A percentile compares a stretch with the other conserved stretches of the same genome.
phyloP scores from a whole-genome alignment of 2,329 filamentous ascomycete genomes.

The Aspergillus viridinutans region DNA sequence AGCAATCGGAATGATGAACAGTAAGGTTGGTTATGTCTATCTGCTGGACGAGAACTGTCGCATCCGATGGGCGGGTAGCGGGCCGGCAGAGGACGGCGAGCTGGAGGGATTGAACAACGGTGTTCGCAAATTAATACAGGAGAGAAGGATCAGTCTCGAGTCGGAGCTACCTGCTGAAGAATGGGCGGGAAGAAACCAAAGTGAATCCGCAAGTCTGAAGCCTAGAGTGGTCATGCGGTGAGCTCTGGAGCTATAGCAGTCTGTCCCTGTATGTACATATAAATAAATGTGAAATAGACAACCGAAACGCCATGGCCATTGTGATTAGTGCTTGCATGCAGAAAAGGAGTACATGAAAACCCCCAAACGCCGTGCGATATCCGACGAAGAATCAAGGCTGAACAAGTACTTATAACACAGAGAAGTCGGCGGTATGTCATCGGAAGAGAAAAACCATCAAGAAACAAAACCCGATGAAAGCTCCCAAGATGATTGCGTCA shows the following conservation, averaged over 20 bases:
- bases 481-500: slow-evolving; percentile 88
- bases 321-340: neutral
- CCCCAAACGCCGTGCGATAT: neutral
- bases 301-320: neutral
- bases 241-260: neutral
- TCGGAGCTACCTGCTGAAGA: slow-evolving; percentile 18
- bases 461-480: slow-evolving; percentile 89
- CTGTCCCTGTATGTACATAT: slow-evolving; percentile 12
- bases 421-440: slow-evolving; percentile 37
- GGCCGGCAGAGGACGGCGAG: slow-evolving; percentile 39
- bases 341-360: neutral
- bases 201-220: slow-evolving; percentile 8
- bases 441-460: slow-evolving; percentile 77
- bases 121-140: slow-evolving; percentile 39
- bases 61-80: slow-evolving; percentile 90
- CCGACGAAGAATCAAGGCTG: slow-evolving; percentile 5
- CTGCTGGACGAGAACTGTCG: slow-evolving; percentile 80
- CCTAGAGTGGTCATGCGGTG: slow-evolving; percentile 16
- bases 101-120: slow-evolving; percentile 41
- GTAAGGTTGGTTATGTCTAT: slow-evolving; percentile 91
- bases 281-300: slow-evolving; percentile 8
- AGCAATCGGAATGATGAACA: slow-evolving; percentile 69
- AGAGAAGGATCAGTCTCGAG: slow-evolving; percentile 28
- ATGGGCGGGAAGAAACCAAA: slow-evolving; percentile 10
- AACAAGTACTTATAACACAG: slow-evolving; percentile 6